Base-by-base conservation (phyloP, 352 stramenopile genomes). In the Salisapilia sapeloensis region DNA sequence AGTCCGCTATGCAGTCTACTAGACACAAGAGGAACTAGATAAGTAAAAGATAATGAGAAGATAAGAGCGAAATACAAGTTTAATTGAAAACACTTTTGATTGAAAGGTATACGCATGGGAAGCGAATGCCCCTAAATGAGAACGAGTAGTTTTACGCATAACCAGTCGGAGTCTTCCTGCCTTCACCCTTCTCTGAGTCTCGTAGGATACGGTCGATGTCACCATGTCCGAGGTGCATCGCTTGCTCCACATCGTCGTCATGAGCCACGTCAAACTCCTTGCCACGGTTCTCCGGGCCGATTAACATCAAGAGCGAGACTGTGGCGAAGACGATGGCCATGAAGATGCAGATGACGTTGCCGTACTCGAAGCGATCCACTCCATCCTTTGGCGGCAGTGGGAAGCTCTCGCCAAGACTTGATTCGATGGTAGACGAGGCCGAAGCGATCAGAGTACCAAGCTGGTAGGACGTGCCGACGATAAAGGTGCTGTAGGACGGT, bases 391-490 rank as follows among this genome's bases (percentile, higher is more conserved):
- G 50, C 12, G 50, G 45, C 7, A 75, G 35, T 15, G 56, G 60
- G 41, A 56, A 75, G 26, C 43, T 27, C 33, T 75, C 60, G 8
- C 48, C 48, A 10, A 75, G 48, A n/a, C 24, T 44, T 17, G 60
- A 38, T 29, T 75, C 60, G 22, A 75, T 70, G 6, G 56, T 70
- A 15, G 56, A 56, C n/a, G 60, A 53, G 4, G 60, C 46, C 0
- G 60, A 64, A 24, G 60, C 66, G 41, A 67, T 52, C 17, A 75
- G 33, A 39, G 70, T 75, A 28, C 60, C 60, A 12, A 75, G 56
- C 17, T 75, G 60, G 29, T 75, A 75, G 0, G 51, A 37, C 2
- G 60, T 71, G 11, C 60, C 60, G 9, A 61, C 48, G 21, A 75
- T 32, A 20, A 75, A 62, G 0, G 56, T 50, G 20, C 39, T 55